These are phyloP conservation scores for Aspergillus ibericus DNA, from an alignment of 2,329 filamentous ascomycete genomes.

Conservation along the genomic window DNA sequence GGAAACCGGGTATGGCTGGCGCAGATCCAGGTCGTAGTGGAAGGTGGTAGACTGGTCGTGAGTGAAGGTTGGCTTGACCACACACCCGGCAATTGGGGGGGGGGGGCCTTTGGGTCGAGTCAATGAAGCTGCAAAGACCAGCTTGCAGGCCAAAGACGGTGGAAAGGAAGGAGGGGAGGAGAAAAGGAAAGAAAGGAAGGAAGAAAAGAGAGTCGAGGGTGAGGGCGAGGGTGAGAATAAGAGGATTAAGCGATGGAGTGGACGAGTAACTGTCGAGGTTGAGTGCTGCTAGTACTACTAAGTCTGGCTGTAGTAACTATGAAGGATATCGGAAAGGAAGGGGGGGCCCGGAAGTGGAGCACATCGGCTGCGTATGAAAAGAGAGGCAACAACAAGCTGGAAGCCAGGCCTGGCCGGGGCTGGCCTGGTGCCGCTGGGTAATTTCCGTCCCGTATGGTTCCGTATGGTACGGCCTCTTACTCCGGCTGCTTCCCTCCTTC, in stretches of 20 bases:
- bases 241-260: conserved; percentile 2
- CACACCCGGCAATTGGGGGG: background rate
- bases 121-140: conserved; percentile 23
- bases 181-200: background rate
- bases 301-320: background rate
- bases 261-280: background rate
- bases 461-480: background rate
- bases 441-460: background rate
- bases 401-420: background rate
- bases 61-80: background rate
- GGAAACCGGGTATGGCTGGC: background rate
- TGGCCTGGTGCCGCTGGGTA: background rate
- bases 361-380: background rate
- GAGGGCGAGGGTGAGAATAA: conserved; percentile 2
- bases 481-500: too few relatives aligned
- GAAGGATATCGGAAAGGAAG: conserved; percentile 10
- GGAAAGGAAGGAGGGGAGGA: background rate
- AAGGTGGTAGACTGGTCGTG: background rate
- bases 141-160: conserved; percentile 22
- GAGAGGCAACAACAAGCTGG: background rate
- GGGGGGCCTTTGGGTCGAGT: background rate
- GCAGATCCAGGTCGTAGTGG: conserved; percentile 1
- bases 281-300: background rate
- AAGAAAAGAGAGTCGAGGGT: background rate
- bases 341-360: conserved; percentile 2